Conservation (phyloP, 2,329 filamentous ascomycete genomes). For the Colletotrichum lentis region DNA sequence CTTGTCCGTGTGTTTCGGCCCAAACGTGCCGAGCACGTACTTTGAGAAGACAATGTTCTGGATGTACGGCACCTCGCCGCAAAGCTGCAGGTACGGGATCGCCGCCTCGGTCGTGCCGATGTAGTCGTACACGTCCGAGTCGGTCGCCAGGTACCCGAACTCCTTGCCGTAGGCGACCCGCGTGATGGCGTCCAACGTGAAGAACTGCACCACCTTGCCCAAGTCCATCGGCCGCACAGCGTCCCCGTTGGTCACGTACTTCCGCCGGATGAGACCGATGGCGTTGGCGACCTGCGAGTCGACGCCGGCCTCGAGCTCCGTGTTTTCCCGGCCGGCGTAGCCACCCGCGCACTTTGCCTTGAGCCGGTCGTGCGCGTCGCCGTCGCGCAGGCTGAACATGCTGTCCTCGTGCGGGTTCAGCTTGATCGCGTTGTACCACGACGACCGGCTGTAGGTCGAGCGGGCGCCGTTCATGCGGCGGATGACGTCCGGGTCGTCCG, state of each 20-base stretch:
- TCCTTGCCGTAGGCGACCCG: conserved; percentile 55
- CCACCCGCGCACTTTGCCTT: conserved; percentile 38
- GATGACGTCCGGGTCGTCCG: conserved; percentile 36
- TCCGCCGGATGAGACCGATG: conserved; percentile 22
- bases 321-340: conserved; percentile 64
- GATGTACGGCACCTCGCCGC: conserved; percentile 43
- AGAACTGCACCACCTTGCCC: conserved; percentile 53
- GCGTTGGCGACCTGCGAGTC: conserved; percentile 25
- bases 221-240: conserved; percentile 50
- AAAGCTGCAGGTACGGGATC: conserved; percentile 51
- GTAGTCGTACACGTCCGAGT: conserved; percentile 55
- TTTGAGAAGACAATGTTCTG: conserved; percentile 43
- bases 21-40: conserved; percentile 42
- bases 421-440: conserved; percentile 37
- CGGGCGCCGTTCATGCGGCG: conserved; percentile 35
- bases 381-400: conserved; percentile 41
- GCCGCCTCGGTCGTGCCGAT: conserved; percentile 50
- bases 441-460: conserved; percentile 31
- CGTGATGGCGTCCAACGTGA: conserved; percentile 60
- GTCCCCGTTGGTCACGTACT: conserved; percentile 35
- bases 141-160: conserved; percentile 54
- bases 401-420: conserved; percentile 35
- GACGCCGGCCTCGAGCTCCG: conserved; percentile 54
- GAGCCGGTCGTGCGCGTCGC: conserved; percentile 50
- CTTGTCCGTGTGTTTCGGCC: conserved; percentile 36